Conservation (phyloP, 805 yeast species). For the Teunomyces stri region DNA sequence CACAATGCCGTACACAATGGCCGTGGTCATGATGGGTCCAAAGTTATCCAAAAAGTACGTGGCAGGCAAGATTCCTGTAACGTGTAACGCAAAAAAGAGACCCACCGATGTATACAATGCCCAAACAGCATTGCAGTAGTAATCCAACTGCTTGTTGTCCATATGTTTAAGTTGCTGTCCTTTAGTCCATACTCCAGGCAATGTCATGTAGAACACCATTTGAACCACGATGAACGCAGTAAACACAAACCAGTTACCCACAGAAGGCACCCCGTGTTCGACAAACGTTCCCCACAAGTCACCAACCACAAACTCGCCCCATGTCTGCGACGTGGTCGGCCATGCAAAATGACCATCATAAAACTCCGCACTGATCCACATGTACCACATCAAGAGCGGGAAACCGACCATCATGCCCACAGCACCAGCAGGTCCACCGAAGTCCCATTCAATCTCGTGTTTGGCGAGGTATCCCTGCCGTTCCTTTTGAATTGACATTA, state of each 20-base stretch:
- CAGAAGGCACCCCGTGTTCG: slow-evolving; percentile 57
- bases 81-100: slow-evolving; percentile 61
- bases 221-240: slow-evolving; percentile 68
- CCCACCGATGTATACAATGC: slow-evolving; percentile 70
- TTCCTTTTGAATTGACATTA: slow-evolving; percentile 9
- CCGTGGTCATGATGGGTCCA: slow-evolving; percentile 91
- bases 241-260: slow-evolving; percentile 67
- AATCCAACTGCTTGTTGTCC: slow-evolving; percentile 78
- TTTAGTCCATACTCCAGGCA: slow-evolving; percentile 93
- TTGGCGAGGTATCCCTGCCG: slow-evolving; percentile 31
- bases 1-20: slow-evolving; percentile 73
- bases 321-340: slow-evolving; percentile 59
- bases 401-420: slow-evolving; percentile 89
- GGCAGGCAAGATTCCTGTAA: slow-evolving; percentile 69
- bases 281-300: slow-evolving; percentile 43
- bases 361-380: slow-evolving; percentile 89
- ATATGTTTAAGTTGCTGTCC: slow-evolving; percentile 90
- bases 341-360: slow-evolving; percentile 71
- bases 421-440: slow-evolving; percentile 92
- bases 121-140: slow-evolving; percentile 90
- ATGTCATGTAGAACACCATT: slow-evolving; percentile 67
- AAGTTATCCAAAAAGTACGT: slow-evolving; percentile 75
- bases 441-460: slow-evolving; percentile 74
- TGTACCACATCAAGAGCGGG: slow-evolving; percentile 91
- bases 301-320: slow-evolving; percentile 43